Percentiles rank a stretch among this genome's conserved stretches.
Evolutionary conservation across 345 rosid species (phyloP).

Genomic region (Ceriops tagal): DNA sequence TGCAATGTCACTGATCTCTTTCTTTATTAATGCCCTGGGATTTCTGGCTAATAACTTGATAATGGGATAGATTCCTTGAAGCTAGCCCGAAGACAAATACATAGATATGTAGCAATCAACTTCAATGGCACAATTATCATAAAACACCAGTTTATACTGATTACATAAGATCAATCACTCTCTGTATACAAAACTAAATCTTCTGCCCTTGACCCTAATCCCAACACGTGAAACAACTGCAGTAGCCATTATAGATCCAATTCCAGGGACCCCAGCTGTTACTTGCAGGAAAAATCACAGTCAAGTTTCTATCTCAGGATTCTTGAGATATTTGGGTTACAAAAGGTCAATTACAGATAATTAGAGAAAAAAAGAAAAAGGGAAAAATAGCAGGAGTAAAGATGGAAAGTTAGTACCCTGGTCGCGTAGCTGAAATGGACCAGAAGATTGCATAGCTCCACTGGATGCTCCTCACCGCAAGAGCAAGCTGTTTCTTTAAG

Average conservation of each 20-base stretch:
- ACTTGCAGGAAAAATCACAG: not conserved
- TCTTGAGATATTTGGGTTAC: not conserved
- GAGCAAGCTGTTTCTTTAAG: conserved; percentile 66
- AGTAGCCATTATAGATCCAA: not conserved
- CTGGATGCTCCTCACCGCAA: conserved; percentile 66
- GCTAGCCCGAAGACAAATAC: not conserved
- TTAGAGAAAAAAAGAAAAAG: not conserved
- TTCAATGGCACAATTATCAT: not conserved
- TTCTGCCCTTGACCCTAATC: not conserved
- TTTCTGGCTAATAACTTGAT: not conserved
- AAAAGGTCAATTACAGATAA: not conserved
- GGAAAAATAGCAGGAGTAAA: not conserved
- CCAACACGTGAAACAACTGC: not conserved
- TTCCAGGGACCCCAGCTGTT: conserved; percentile 1
- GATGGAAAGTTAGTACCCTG: conserved; percentile 45
- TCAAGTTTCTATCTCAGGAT: conserved; percentile 1
- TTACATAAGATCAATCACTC: conserved; percentile 1
- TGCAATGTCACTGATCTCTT: not conserved
- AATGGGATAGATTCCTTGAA: not conserved
- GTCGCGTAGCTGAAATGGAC: conserved; percentile 66
- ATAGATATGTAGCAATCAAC: conserved; percentile 7
- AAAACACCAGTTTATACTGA: not conserved
- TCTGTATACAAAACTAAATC: not conserved
- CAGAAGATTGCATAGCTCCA: conserved; percentile 90
- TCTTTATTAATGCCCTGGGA: not conserved